A percentile compares a stretch with the other conserved stretches of the same genome.
phyloP scores from a whole-genome alignment of 192 early-diverging fungal species.

The Entophlyctis luteolus region DNA sequence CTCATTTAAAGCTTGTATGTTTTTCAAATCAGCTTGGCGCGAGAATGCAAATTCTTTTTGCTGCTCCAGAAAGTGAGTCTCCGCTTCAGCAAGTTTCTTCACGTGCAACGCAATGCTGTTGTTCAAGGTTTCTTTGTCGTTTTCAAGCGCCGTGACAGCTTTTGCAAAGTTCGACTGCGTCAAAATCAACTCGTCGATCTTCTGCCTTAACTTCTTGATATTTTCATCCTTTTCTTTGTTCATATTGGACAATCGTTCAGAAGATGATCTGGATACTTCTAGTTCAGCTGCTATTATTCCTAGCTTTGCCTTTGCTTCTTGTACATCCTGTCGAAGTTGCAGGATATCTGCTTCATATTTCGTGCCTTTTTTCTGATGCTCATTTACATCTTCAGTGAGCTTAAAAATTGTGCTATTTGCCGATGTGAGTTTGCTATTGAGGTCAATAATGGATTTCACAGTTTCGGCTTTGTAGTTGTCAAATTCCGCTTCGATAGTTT shows the following conservation, averaged over 20 bases:
- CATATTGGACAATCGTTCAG: constrained; percentile 39
- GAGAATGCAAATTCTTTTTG: constrained; percentile 14
- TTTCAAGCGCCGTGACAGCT: constrained; percentile 32
- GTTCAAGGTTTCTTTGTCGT: constrained; percentile 39
- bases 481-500: constrained; percentile 34
- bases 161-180: constrained; percentile 34
- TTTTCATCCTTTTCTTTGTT: constrained; percentile 46
- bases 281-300: constrained; percentile 35
- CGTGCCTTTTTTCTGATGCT: constrained; percentile 7
- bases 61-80: constrained; percentile 5
- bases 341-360: background rate
- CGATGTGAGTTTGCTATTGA: constrained; percentile 22
- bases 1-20: constrained; percentile 1
- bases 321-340: no score
- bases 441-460: constrained; percentile 23
- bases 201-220: constrained; percentile 45
- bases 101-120: constrained; percentile 16
- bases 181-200: constrained; percentile 37
- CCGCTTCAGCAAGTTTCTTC: constrained; percentile 23
- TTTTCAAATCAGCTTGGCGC: constrained; percentile 4
- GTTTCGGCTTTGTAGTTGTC: constrained; percentile 24
- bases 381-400: constrained; percentile 17
- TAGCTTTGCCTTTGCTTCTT: constrained; percentile 23
- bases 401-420: background rate
- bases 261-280: constrained; percentile 37